These are phyloP conservation scores for Meira miltonrushii DNA, from an alignment of 1,284 basidiomycete genomes.

Conservation along the genomic window DNA sequence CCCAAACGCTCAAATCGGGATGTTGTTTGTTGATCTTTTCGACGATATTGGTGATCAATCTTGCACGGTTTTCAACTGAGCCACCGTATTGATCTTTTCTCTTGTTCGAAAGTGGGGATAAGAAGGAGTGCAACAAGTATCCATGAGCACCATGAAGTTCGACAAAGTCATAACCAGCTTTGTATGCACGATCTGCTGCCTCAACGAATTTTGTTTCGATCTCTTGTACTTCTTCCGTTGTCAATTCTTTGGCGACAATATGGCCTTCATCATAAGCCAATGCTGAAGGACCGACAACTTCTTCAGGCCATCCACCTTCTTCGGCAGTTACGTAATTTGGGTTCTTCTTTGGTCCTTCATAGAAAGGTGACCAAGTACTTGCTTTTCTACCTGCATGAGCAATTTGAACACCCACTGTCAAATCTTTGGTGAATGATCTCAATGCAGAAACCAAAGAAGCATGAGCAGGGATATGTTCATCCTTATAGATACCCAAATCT, in stretches of 20 bases:
- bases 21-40: conserved; percentile 32
- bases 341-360: conserved; percentile 52
- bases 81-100: conserved; percentile 50
- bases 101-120: conserved; percentile 41
- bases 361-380: conserved; percentile 53
- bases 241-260: conserved; percentile 61
- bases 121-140: conserved; percentile 62
- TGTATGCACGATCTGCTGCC: conserved; percentile 60
- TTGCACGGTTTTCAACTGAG: conserved; percentile 38
- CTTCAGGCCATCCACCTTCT: conserved; percentile 66
- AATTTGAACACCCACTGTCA: conserved; percentile 70
- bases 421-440: conserved; percentile 61
- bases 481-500: conserved; percentile 67
- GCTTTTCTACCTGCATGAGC: conserved; percentile 74
- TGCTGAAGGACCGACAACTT: conserved; percentile 62
- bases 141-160: conserved; percentile 59
- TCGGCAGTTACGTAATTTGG: conserved; percentile 22
- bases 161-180: conserved; percentile 64
- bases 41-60: conserved; percentile 30
- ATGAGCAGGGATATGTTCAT: conserved; percentile 66
- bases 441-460: conserved; percentile 70
- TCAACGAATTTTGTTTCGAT: conserved; percentile 66
- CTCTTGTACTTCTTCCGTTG: conserved; percentile 60
- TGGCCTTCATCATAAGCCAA: conserved; percentile 59
- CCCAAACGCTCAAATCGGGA: conserved; percentile 45